A percentile compares a stretch with the other conserved stretches of the same genome.
Evolutionary conservation across 495 filamentous ascomycete genomes (phyloP).

Genomic region (Hypomontagnella submonticulosa): DNA sequence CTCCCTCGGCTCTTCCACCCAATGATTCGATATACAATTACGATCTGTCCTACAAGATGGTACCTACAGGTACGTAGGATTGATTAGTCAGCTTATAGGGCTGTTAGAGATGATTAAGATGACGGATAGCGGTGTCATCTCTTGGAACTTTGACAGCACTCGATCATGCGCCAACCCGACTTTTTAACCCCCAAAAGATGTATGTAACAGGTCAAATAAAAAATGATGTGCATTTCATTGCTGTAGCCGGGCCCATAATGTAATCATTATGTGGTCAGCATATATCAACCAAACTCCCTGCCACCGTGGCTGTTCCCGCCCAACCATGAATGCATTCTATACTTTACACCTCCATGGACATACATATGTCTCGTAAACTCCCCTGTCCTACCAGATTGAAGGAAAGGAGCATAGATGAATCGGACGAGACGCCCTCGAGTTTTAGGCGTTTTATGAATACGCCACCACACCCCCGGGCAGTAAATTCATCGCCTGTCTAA

Average conservation of each 20-base stretch:
- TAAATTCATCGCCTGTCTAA: constrained; percentile 12
- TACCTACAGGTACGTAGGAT: too few relatives aligned
- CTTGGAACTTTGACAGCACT: too few relatives aligned
- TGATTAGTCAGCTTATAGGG: too few relatives aligned
- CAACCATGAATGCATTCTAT: constrained; percentile 38
- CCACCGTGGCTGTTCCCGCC: constrained; percentile 12
- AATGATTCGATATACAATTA: too few relatives aligned
- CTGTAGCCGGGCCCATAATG: constrained; percentile 23
- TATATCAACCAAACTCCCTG: constrained; percentile 28
- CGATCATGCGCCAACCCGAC: too few relatives aligned
- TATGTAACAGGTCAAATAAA: neutral
- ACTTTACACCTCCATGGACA: constrained; percentile 27
- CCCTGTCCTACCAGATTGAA: constrained; percentile 15
- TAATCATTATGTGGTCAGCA: constrained; percentile 18
- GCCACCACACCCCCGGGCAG: neutral
- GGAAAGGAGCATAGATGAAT: constrained; percentile 17
- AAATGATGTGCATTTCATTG: constrained; percentile 11
- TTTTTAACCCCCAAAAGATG: too few relatives aligned
- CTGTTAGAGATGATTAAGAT: too few relatives aligned
- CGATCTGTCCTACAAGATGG: too few relatives aligned
- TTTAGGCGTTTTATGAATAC: constrained; percentile 12
- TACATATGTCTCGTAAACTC: constrained; percentile 27
- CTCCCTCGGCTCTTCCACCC: too few relatives aligned
- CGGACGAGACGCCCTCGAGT: neutral
- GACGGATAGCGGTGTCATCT: too few relatives aligned